A percentile compares a stretch with the other conserved stretches of the same genome.
These are phyloP conservation scores for Penicillium antarcticum DNA, from an alignment of 495 filamentous ascomycete genomes.

Conservation along the genomic window DNA sequence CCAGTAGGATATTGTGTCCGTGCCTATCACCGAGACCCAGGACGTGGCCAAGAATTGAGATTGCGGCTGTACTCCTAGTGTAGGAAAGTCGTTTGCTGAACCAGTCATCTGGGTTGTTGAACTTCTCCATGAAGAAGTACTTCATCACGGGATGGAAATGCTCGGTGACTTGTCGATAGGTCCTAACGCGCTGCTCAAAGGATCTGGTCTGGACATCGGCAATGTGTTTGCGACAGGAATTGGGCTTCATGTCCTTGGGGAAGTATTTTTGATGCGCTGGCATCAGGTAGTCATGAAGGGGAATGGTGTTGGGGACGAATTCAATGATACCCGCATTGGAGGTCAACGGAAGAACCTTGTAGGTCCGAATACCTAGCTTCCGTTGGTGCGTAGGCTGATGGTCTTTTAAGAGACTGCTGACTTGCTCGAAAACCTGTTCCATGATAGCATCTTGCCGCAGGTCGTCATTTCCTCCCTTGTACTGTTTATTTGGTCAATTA, in stretches of 20 bases:
- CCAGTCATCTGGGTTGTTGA: slow-evolving; percentile 93
- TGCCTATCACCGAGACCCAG: slow-evolving; percentile 95
- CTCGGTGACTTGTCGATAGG: slow-evolving; percentile 70
- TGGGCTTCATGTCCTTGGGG: slow-evolving; percentile 77
- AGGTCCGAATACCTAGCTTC: slow-evolving; percentile 84
- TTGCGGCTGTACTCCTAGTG: slow-evolving; percentile 86
- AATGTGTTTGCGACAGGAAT: slow-evolving; percentile 73
- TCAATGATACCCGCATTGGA: slow-evolving; percentile 88
- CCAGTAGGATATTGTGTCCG: slow-evolving; percentile 93
- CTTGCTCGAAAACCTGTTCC: slow-evolving; percentile 98
- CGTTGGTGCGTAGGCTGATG: slow-evolving; percentile 84
- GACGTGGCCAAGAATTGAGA: slow-evolving; percentile 91
- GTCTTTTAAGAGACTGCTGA: slow-evolving; percentile 80
- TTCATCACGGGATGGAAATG: slow-evolving; percentile 90
- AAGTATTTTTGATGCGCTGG: slow-evolving; percentile 85
- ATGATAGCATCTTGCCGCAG: slow-evolving; percentile 99
- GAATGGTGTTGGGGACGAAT: slow-evolving; percentile 89
- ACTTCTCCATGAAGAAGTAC: slow-evolving; percentile 96
- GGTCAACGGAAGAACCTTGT: slow-evolving; percentile 90
- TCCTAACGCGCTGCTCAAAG: slow-evolving; percentile 65
- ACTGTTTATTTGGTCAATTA: slow-evolving; percentile 37
- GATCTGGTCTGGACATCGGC: slow-evolving; percentile 63
- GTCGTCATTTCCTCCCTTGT: slow-evolving; percentile 93
- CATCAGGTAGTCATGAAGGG: slow-evolving; percentile 84
- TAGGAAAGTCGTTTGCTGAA: slow-evolving; percentile 83